Conservation (phyloP, 2,329 filamentous ascomycete species). For the Ceratocystis alfenasii region DNA sequence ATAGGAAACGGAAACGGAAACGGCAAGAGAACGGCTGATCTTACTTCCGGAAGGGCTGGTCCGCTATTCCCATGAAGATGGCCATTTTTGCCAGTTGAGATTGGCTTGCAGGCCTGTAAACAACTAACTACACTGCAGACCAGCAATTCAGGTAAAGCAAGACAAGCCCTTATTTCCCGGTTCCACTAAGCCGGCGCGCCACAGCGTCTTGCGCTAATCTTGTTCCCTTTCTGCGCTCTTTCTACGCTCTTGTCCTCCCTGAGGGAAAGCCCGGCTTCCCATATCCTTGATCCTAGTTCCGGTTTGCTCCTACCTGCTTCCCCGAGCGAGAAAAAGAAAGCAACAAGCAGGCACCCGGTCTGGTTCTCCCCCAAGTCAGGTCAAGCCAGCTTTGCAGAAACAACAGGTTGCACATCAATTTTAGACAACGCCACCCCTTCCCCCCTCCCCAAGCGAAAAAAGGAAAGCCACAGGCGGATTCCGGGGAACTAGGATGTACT, state of each 20-base stretch:
- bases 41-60: not conserved
- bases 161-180: not conserved
- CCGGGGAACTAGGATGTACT: not conserved
- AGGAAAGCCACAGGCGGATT: not conserved
- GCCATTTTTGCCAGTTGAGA: not conserved
- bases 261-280: not conserved
- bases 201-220: not conserved
- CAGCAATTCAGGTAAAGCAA: too few relatives aligned
- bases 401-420: not conserved
- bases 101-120: not conserved
- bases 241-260: too few relatives aligned
- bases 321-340: not conserved
- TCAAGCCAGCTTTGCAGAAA: not conserved
- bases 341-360: not conserved
- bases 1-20: not conserved
- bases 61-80: not conserved
- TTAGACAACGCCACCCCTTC: not conserved
- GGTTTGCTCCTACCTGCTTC: not conserved
- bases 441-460: not conserved
- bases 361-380: not conserved
- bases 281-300: not conserved
- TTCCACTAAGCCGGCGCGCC: not conserved
- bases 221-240: too few relatives aligned
- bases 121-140: too few relatives aligned
- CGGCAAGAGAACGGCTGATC: not conserved